These are phyloP conservation scores for Phyllosticta citribraziliensis DNA, from an alignment of 2,329 filamentous ascomycete genomes.

Conservation along the genomic window DNA sequence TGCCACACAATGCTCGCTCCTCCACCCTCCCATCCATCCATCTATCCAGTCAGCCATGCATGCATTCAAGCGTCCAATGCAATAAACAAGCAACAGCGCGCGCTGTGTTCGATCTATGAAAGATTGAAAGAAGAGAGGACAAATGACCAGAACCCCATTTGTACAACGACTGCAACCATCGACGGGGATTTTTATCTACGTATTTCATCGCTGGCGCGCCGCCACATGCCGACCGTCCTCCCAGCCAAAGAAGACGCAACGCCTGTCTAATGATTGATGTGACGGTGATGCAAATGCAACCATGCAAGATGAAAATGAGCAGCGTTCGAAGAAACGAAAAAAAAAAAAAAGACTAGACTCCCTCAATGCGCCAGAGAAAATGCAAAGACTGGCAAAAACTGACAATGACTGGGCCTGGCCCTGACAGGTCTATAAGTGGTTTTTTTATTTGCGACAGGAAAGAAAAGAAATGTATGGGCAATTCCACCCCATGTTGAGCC, in stretches of 20 bases:
- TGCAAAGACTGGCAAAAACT: background rate
- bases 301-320: background rate
- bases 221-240: background rate
- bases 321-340: background rate
- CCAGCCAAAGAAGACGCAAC: background rate
- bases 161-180: background rate
- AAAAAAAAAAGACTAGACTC: background rate
- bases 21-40: background rate
- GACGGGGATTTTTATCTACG: conserved; percentile 1
- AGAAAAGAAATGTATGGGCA: conserved; percentile 14
- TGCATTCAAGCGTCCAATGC: background rate
- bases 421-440: background rate
- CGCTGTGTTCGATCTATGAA: background rate
- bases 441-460: conserved; percentile 18
- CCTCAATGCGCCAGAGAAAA: conserved; percentile 8
- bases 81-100: background rate
- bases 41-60: background rate
- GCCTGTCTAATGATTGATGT: conserved; percentile 5
- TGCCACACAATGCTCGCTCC: conserved; percentile 1
- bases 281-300: background rate
- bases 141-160: background rate
- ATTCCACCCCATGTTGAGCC: conserved; percentile 8
- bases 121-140: background rate
- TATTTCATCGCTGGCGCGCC: conserved; percentile 6
- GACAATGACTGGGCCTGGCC: conserved; percentile 1